A percentile compares a stretch with the other conserved stretches of the same genome.
These are phyloP conservation scores for Aspergillus homomorphus DNA, from an alignment of 495 filamentous ascomycete genomes.

Conservation along the genomic window DNA sequence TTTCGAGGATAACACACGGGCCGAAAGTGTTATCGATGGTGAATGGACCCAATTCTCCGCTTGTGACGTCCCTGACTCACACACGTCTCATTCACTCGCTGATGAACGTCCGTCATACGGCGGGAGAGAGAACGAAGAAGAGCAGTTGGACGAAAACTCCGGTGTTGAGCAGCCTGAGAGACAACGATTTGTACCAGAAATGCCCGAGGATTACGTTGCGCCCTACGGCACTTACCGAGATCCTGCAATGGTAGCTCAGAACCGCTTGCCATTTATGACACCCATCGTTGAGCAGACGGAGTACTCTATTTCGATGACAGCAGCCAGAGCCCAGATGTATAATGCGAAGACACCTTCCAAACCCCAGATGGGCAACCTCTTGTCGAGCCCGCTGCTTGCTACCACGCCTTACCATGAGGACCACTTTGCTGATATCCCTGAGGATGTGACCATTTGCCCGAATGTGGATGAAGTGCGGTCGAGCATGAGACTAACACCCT, in stretches of 20 bases:
- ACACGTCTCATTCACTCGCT: slow-evolving; percentile 28
- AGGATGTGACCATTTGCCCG: slow-evolving; percentile 41
- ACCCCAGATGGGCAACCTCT: slow-evolving; percentile 37
- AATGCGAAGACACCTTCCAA: slow-evolving; percentile 73
- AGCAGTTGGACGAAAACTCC: slow-evolving; percentile 20
- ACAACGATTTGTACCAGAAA: slow-evolving; percentile 60
- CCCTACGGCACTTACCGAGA: slow-evolving; percentile 74
- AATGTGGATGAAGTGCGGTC: slow-evolving; percentile 46
- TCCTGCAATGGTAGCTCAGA: slow-evolving; percentile 71
- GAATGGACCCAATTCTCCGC: slow-evolving; percentile 86
- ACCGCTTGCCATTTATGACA: slow-evolving; percentile 94
- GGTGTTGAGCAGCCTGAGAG: slow-evolving; percentile 31
- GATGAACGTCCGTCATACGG: slow-evolving; percentile 26
- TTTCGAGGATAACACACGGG: slow-evolving; percentile 41
- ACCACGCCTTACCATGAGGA: slow-evolving; percentile 31
- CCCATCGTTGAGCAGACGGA: slow-evolving; percentile 96
- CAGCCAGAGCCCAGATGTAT: slow-evolving; percentile 52
- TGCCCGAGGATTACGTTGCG: slow-evolving; percentile 80
- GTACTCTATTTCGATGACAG: slow-evolving; percentile 66
- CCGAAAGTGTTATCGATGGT: slow-evolving; percentile 58
- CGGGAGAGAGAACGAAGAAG: slow-evolving; percentile 32
- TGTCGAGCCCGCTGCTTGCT: slow-evolving; percentile 29
- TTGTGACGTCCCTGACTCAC: slow-evolving; percentile 57
- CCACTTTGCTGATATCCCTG: slow-evolving; percentile 31
- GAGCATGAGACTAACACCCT: slow-evolving; percentile 16